Base-by-base conservation (phyloP, 2,329 filamentous ascomycete genomes). In the Penicillium verrucosum region DNA sequence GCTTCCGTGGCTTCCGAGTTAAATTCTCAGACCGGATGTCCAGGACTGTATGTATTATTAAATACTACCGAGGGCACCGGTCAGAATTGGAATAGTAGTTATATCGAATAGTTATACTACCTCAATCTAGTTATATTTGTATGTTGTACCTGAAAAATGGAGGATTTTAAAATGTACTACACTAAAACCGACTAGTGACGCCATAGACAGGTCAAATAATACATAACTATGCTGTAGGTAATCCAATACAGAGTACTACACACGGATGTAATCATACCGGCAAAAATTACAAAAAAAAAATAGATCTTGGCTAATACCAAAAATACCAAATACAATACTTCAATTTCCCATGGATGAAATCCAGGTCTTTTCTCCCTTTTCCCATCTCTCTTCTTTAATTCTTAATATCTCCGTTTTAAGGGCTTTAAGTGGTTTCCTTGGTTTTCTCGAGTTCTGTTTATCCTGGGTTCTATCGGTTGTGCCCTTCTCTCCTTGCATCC, bases 401-500 rank as follows among this genome's bases (percentile, higher is more conserved):
- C 56, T 54, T 56, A 54, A 42, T 57, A 42, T 43, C 21, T 34
- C 32, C 38, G 29, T 41, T 32, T 34, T 23, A 56, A 56, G 54
- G 54, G 54, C 47, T 36, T 41, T 2, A 37, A 52, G 50, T 49
- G 52, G 46, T 51, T 30, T 58, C 51, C 49, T 56, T 42, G 41
- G 55, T 57, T 54, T 59, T 54, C 60, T 52, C 56, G 55, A 57
- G 42, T 52, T 46, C 48, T 52, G 41, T 56, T 52, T 21, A 46
- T 40, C 21, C 34, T 59, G 47, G 62, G 57, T 57, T 58, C 46
- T 27, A 34, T 56, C 58, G 61, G 58, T 58, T 52, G 60, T 59
- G 50, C 62, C 64, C 61, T 64, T 65, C 55, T 66, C 32, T 62
- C 65, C 65, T 69, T 68, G 66, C 68, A 61, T 70, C 48, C 50